phyloP scores from a whole-genome alignment of 1,139 yeast genomes.

The Petasospora fabianii region DNA sequence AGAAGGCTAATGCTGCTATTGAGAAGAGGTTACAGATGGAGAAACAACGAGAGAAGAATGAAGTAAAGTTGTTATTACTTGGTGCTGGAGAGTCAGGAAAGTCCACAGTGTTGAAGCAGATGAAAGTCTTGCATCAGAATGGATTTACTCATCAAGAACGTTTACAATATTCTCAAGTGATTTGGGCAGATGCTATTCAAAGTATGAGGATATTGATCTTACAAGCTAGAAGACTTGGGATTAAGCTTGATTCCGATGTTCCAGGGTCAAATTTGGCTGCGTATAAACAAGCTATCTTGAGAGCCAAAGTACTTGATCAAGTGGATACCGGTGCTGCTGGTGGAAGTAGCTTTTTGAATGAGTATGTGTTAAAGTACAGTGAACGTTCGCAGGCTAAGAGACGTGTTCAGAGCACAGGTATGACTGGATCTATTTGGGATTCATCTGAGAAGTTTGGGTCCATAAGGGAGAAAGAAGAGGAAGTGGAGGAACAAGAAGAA shows the following conservation, averaged over 20 bases:
- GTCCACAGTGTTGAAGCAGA: slow-evolving; percentile 89
- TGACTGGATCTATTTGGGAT: slow-evolving; percentile 46
- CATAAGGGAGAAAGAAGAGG: slow-evolving; percentile 10
- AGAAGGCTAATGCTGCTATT: slow-evolving; percentile 58
- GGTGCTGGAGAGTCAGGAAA: slow-evolving; percentile 98
- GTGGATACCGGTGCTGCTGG: slow-evolving; percentile 70
- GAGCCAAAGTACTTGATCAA: slow-evolving; percentile 56
- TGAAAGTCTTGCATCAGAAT: slow-evolving; percentile 80
- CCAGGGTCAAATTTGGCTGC: slow-evolving; percentile 42
- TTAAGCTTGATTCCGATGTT: slow-evolving; percentile 58
- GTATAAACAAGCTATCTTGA: slow-evolving; percentile 47
- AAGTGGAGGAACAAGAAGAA: slow-evolving; percentile 4
- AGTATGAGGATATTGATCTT: slow-evolving; percentile 79
- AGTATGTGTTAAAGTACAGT: slow-evolving; percentile 60
- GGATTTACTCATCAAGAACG: slow-evolving; percentile 83
- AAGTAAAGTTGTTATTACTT: slow-evolving; percentile 62
- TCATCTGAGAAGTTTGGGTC: too few relatives aligned
- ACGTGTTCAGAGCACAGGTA: slow-evolving; percentile 52
- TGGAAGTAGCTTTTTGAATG: slow-evolving; percentile 58
- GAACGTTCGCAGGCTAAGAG: slow-evolving; percentile 50
- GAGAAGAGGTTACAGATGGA: slow-evolving; percentile 60
- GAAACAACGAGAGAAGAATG: slow-evolving; percentile 48
- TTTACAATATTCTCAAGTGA: slow-evolving; percentile 77
- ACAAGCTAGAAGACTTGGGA: slow-evolving; percentile 62
- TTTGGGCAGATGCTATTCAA: slow-evolving; percentile 91